Base-by-base conservation (phyloP, 1,139 yeast genomes). In the Pichia sp. region DNA sequence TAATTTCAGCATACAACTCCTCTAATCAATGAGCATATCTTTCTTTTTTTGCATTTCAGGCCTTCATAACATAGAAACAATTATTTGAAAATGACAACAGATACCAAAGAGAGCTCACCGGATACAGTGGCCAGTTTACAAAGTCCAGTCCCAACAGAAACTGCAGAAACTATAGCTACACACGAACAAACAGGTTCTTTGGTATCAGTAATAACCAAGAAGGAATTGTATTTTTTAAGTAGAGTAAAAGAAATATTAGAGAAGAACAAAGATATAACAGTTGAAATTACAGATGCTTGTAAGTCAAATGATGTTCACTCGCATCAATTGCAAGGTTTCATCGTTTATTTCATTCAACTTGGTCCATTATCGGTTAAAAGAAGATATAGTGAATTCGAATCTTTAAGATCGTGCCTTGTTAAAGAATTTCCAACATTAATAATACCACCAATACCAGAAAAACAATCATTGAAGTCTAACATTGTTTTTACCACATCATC, bases 401-500 rank as follows among this genome's bases (percentile, higher is more conserved):
- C 86, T 49, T 73, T 92, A 39, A 70, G 97, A 49, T 81, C 75
- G 36, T 76, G 83, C 4, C 72, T 92, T 25, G 71, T 81, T 7
- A 80, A 80, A 60, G 69, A 87, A 34, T 89, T 86, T 61, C 97
- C 98, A 1, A 80, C 94, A 42, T 67, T 82, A 15, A 74, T 92
- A 7, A 78, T 92, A 7, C 98, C 98, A 1, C 96, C 97, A 0
- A 88, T 94, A 35, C 98, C 98, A 0, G 96, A 90, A 55, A 92
- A 92, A 66, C 96, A 92, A 61, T 71, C 85, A 23, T 48, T 65
- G 22, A 59, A 56, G 13, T 63, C 68, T 5, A 64, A 60, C 44
- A 52, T 65, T 27, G 56, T 60, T 9, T 52, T 60, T 16, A 61
- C 63, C 2, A 61, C 65, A 7, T 42, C 50, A 11, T 16, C 48